These are phyloP conservation scores for Crithidia thermophila DNA, from an alignment of 208 protist species.

Conservation along the genomic window DNA sequence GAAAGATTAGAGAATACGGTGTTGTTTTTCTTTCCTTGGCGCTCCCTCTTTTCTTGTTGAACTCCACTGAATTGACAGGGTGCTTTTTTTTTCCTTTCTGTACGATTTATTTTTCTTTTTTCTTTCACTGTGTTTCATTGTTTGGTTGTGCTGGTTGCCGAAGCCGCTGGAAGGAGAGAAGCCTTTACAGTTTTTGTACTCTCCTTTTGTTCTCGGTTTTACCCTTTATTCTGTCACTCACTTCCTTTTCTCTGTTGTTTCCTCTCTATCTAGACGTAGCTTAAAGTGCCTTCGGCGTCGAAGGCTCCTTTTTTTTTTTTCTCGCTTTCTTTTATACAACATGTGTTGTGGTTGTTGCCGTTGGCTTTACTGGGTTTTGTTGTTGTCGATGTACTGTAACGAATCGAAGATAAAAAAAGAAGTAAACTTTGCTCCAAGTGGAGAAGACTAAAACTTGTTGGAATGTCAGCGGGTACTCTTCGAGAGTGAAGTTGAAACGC, in stretches of 20 bases:
- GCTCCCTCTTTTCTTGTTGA: neutral
- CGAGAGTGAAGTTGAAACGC: no score
- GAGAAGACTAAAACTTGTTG: no score
- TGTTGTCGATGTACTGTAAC: slow-evolving; percentile 4
- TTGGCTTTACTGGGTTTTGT: neutral
- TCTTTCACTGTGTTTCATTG: neutral
- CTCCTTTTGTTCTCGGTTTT: neutral
- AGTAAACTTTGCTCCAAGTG: neutral
- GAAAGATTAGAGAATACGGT: no score
- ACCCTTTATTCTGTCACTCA: neutral
- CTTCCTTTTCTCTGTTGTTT: slow-evolving; percentile 7
- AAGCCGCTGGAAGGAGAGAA: no score
- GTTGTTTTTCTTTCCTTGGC: neutral
- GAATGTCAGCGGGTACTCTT: no score
- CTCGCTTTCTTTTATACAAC: neutral
- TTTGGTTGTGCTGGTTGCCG: neutral
- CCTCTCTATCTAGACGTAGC: neutral
- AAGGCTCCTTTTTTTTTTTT: slow-evolving; percentile 20
- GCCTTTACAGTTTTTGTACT: slow-evolving; percentile 1
- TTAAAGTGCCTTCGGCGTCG: no score
- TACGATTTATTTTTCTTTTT: slow-evolving; percentile 11
- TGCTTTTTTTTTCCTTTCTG: neutral
- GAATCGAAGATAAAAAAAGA: slow-evolving; percentile 1
- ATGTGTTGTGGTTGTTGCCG: neutral
- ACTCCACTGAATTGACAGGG: no score